These are phyloP conservation scores for Orbilia ellipsospora DNA, from an alignment of 2,329 filamentous ascomycete genomes.

Conservation along the genomic window DNA sequence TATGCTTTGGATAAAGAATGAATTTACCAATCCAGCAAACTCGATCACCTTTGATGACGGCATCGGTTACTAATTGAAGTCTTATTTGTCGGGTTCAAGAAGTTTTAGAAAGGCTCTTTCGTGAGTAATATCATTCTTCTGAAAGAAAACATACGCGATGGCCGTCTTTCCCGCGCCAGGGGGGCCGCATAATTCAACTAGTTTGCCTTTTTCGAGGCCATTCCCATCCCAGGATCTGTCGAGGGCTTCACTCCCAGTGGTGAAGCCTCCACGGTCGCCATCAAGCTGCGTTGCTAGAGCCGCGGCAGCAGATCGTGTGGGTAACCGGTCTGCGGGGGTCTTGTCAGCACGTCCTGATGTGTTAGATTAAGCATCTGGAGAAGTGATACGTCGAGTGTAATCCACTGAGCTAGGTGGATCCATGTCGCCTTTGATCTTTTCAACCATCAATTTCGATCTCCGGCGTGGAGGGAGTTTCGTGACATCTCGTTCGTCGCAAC, in stretches of 20 bases:
- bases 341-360: background rate
- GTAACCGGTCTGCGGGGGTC: conserved; percentile 28
- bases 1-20: background rate
- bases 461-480: background rate
- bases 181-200: conserved; percentile 57
- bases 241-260: conserved; percentile 48
- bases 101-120: background rate
- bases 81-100: conserved; percentile 22
- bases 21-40: conserved; percentile 57
- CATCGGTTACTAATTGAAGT: conserved; percentile 56
- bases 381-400: conserved; percentile 28
- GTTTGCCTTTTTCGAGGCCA: conserved; percentile 48
- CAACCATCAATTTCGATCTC: conserved; percentile 1
- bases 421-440: conserved; percentile 17
- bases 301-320: conserved; percentile 38
- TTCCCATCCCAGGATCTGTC: conserved; percentile 36
- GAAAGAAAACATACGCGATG: conserved; percentile 55
- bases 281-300: conserved; percentile 49
- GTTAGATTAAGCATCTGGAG: background rate
- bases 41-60: conserved; percentile 52
- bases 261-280: conserved; percentile 30
- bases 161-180: conserved; percentile 58
- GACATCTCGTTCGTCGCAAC: too few relatives aligned
- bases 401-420: conserved; percentile 35
- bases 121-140: background rate